Base-by-base conservation (phyloP, 2,329 filamentous ascomycete genomes). In the Neofusicoccum umdonicola region DNA sequence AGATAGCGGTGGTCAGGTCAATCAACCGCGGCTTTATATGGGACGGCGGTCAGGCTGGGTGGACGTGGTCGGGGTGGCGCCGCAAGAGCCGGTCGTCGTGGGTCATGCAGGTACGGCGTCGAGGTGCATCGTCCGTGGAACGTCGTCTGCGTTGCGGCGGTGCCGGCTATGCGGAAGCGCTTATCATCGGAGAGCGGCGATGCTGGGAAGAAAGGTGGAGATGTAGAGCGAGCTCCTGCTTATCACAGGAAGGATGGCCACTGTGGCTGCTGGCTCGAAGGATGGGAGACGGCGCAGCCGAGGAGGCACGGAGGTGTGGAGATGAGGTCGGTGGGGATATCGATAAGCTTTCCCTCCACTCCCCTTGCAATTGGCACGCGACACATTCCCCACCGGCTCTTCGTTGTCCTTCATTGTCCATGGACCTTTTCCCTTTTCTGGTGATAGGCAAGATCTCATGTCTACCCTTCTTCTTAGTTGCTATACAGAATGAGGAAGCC, bases 161-260 rank as follows among this genome's bases (percentile, higher is more conserved):
- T 3, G 27, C 39, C 41, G 54, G 54, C 27, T 58, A 58, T 45
- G 19, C 54, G 54, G n/a, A 60, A 11, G 31, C 13, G 11, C 56
- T 60, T 37, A 60, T 60, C 56, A 60, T 60, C 41, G 42, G 56
- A 60, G 56, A 44, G 56, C 56, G 56, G 56, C 56, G 56, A 60
- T 17, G 42, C 12, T 51, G 11, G 31, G 11, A 1, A 7, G n/a
- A 37, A 15, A 31, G n/a, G n/a, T 27, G 35, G 15, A 19, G 41
- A 37, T 47, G 31, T 12, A 37, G 4, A 19, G 50, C 1, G 19
- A 52, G 56, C 52, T 57, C 54, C 39, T 45, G 27, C 54, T 58
- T 58, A 35, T 58, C 41, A 37, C n/a, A 41, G 37, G 54, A 42
- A 35, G 15, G 54, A 35, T 17, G 52, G 12, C 41, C 15, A 22